Evolutionary conservation across 2,329 filamentous ascomycete species (phyloP), one percentile per base, ranked within the genome.

Genomic region (Colletotrichum sp.): DNA sequence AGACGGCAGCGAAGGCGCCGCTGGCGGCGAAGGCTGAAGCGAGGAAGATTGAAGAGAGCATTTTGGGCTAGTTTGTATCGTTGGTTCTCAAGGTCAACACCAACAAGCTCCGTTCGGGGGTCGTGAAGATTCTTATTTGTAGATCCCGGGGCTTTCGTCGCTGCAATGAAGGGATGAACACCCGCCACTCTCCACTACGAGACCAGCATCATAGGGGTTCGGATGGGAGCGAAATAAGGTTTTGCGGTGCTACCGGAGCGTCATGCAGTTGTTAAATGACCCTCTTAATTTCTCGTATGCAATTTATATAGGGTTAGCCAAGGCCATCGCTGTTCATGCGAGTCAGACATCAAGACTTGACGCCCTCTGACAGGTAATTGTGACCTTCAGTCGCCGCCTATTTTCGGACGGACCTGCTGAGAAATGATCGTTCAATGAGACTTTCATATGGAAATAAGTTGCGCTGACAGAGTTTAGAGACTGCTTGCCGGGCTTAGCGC

Each of bases 241-340:
- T 52, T 52, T 52, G 43, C 43, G 43, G 43, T 52, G 43, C n/a
- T 52, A 52, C 43, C 43, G 43, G 43, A 52, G 43, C 43, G 43
- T 52, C 43, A 52, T 52, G 43, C 43, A 52, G n/a, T 52, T 52
- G 43, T 52, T 22, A 22, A 52, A 52, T 52, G 43, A 52, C 43
- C 43, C 43, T 52, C 56, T 55, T 30, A 22, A 43, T 72, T 48
- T 64, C 60, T 60, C 36, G 55, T 62, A 36, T 60, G 34, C 28
- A 69, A 73, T 69, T 9, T 73, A 69, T 62, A 69, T 73, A 69
- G 28, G 61, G 70, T 73, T 69, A 22, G 22, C n/a, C 55, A 52
- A 55, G 62, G 18, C 27, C 34, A 27, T 43, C 55, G 22, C n/a
- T 22, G 15, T 22, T 18, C 28, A 13, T n/a, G 52, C 30, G 66